A percentile compares a stretch with the other conserved stretches of the same genome.
Evolutionary conservation across 805 yeast species (phyloP).

Genomic region (Candida glaebosa): DNA sequence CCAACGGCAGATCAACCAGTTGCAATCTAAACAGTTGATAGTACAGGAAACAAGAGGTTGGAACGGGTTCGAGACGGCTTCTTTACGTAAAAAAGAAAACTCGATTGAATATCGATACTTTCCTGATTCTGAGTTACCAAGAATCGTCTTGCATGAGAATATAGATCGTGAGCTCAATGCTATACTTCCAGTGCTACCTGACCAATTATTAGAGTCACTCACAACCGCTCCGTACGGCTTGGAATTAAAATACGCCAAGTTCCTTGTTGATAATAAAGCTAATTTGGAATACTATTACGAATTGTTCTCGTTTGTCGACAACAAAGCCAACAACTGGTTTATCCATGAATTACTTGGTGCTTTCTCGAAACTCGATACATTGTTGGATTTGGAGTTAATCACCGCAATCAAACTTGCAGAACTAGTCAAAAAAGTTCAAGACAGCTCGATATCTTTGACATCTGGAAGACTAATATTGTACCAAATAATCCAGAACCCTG

Average conservation of each 20-base stretch:
- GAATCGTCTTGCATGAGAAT: constrained; percentile 42
- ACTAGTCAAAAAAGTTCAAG: constrained; percentile 48
- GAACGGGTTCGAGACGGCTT: constrained; percentile 72
- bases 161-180: constrained; percentile 41
- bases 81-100: constrained; percentile 73
- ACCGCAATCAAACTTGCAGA: constrained; percentile 49
- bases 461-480: constrained; percentile 65
- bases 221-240: constrained; percentile 49
- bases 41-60: constrained; percentile 83
- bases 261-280: constrained; percentile 50
- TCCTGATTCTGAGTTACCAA: constrained; percentile 89
- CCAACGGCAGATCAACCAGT: constrained; percentile 56
- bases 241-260: constrained; percentile 70
- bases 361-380: constrained; percentile 47
- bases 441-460: constrained; percentile 51
- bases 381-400: constrained; percentile 24
- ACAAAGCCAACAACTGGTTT: constrained; percentile 69
- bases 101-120: constrained; percentile 87
- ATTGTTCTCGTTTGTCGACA: constrained; percentile 32
- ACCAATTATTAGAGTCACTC: constrained; percentile 47
- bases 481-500: constrained; percentile 53
- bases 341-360: constrained; percentile 78
- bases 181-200: constrained; percentile 60
- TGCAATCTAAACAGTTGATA: constrained; percentile 32
- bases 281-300: constrained; percentile 52